Conservation (phyloP, 73 alveolate species). For the Paramecium tetraurelia region DNA sequence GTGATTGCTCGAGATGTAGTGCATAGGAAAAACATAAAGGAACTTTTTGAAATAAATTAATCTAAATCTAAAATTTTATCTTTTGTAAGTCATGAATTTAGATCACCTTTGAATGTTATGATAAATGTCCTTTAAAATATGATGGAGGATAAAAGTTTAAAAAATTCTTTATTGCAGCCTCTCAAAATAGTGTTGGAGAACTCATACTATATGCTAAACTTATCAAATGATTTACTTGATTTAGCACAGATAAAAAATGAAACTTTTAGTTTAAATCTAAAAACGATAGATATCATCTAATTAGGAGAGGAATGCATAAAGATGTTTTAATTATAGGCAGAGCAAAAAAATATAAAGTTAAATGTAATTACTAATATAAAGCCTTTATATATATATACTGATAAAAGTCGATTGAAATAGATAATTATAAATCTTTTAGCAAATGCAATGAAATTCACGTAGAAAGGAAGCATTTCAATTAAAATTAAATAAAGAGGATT, state of each 20-base stretch:
- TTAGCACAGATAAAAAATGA: conserved; percentile 47
- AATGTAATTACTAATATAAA: background rate
- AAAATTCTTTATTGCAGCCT: background rate
- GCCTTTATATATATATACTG: background rate
- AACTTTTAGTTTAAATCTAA: background rate
- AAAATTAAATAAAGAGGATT: background rate
- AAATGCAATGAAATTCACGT: conserved; percentile 66
- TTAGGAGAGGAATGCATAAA: background rate
- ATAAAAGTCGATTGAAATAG: conserved; percentile 56
- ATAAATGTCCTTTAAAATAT: conserved; percentile 11
- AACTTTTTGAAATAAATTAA: conserved; percentile 13
- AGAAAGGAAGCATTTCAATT: conserved; percentile 53
- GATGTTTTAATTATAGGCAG: conserved; percentile 55
- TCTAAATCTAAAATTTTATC: conserved; percentile 52
- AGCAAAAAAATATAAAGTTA: conserved; percentile 18
- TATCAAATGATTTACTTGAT: conserved; percentile 52
- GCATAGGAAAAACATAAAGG: background rate
- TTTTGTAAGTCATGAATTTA: conserved; percentile 49
- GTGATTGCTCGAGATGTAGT: background rate
- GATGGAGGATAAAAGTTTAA: background rate
- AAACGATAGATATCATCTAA: background rate
- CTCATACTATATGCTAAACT: conserved; percentile 15
- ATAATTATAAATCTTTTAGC: conserved; percentile 62
- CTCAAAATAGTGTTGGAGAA: conserved; percentile 4
- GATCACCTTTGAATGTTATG: conserved; percentile 48